phyloP scores from a whole-genome alignment of 2,329 filamentous ascomycete genomes.

The Diaporthe vaccinii region DNA sequence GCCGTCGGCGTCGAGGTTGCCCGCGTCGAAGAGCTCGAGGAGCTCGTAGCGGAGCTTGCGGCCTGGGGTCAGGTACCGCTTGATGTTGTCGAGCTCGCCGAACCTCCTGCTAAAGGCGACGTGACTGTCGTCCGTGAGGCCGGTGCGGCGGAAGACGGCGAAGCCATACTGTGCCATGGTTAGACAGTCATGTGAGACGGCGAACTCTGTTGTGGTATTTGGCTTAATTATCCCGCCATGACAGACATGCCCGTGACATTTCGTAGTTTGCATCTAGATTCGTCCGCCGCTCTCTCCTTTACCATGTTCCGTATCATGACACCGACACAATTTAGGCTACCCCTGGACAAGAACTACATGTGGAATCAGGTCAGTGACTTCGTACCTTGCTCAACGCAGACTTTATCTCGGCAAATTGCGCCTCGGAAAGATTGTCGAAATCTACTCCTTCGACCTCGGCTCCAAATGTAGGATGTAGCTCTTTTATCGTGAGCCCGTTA shows the following conservation, averaged over 20 bases:
- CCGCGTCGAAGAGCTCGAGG: constrained; percentile 69
- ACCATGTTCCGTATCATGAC: too few species aligned
- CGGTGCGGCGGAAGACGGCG: constrained; percentile 63
- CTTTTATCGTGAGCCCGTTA: constrained; percentile 43
- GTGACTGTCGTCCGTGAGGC: constrained; percentile 64
- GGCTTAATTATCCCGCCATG: too few species aligned
- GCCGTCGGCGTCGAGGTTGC: constrained; percentile 66
- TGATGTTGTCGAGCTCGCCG: constrained; percentile 69
- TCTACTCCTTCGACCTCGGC: constrained; percentile 51
- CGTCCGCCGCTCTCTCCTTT: neutral
- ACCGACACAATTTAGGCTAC: neutral
- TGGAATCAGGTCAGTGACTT: neutral
- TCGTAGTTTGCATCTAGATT: neutral
- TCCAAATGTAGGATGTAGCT: constrained; percentile 46
- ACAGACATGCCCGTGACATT: neutral
- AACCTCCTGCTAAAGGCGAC: constrained; percentile 63
- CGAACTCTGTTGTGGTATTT: neutral
- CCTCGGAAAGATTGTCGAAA: constrained; percentile 50
- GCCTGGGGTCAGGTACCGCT: constrained; percentile 60
- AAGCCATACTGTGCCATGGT: constrained; percentile 53
- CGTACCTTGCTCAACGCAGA: constrained; percentile 52
- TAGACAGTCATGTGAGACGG: neutral
- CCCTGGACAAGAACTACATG: neutral
- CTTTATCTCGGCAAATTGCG: constrained; percentile 50
- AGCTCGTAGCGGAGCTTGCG: constrained; percentile 61